Evolutionary conservation across 2,329 filamentous ascomycete genomes (phyloP), one percentile per base, ranked within the genome.

Genomic region (Tolypocladium pustulatum): DNA sequence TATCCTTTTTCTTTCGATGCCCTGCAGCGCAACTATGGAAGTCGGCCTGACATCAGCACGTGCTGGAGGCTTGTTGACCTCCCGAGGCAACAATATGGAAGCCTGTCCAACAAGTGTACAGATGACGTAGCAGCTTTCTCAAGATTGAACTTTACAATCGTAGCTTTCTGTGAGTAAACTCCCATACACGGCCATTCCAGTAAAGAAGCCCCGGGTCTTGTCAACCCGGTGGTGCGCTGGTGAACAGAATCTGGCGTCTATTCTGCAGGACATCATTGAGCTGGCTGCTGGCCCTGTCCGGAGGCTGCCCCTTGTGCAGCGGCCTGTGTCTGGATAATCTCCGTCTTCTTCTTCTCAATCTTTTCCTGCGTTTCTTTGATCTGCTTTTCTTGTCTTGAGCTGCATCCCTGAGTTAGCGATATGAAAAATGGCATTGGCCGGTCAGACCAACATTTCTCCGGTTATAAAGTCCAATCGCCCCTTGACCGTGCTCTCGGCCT

Each of bases 401-500:
- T 76, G 49, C 27, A 57, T 49, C 36, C 34, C 41, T 54, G 34
- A 46, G 61, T 67, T 59, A 66, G 63, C 53, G n/a, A 34, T 25
- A 34, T n/a, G 51, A 37, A 25, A 13, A 15, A 22, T 32, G 10
- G 38, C 15, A 15, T 40, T 20, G 36, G 9, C 8, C 12, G 22
- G 20, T 22, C 36, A 53, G 36, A 71, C 86, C 72, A 72, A 96
- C 91, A 97, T 94, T 71, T 99, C 93, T 68, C 93, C 90, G 64
- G 87, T 83, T 64, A 99, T 99, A 69, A 93, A 97, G 64, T 96
- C 91, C 56, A 99, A 73, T 30, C 94, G 85, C 25, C 90, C 90
- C 66, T 95, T 91, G 22, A 99, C 94, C 0, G 91, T 92, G 79
- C 90, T 88, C 64, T 91, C 86, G 0, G 94, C 94, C 72, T 99